These are phyloP conservation scores for Laguncularia racemosa DNA, from an alignment of 345 rosid species.

Conservation along the genomic window DNA sequence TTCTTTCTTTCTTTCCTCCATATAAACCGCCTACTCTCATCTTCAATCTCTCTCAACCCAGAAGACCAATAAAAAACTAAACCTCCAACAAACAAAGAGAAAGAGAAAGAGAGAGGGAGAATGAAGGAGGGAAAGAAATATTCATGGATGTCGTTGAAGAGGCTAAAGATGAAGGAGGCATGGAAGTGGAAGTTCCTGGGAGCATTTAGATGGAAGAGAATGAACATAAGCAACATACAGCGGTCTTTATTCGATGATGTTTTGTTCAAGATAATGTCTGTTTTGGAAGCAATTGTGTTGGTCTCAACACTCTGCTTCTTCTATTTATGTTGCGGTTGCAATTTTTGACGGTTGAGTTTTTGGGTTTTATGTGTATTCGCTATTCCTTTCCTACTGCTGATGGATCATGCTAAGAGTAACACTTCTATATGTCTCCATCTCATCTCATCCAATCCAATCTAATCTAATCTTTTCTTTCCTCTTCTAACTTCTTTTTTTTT, in stretches of 20 bases:
- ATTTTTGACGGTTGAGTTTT: slow-evolving; percentile 9
- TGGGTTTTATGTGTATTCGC: no score
- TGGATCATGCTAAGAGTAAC: no score
- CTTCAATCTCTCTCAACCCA: no score
- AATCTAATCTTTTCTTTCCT: no score
- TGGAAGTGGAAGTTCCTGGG: slow-evolving; percentile 14
- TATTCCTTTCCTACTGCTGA: no score
- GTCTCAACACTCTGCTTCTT: slow-evolving; percentile 35
- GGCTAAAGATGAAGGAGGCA: slow-evolving; percentile 8
- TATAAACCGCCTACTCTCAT: no score
- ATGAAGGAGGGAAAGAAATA: background rate
- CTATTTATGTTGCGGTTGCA: slow-evolving; percentile 38
- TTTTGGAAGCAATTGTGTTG: slow-evolving; percentile 28
- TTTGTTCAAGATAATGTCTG: slow-evolving; percentile 23
- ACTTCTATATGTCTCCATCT: no score
- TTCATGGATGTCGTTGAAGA: background rate
- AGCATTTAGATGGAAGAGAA: slow-evolving; percentile 17
- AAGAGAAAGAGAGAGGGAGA: background rate
- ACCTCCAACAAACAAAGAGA: slow-evolving; percentile 2
- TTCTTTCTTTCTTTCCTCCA: no score
- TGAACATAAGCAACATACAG: slow-evolving; percentile 5
- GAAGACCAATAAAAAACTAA: background rate
- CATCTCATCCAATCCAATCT: no score
- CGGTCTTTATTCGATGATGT: slow-evolving; percentile 19
- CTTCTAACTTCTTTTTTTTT: no score